A percentile compares a stretch with the other conserved stretches of the same genome.
Conservation (phyloP, 164 flowering plant species). For the Dillenia suffruticosa region DNA sequence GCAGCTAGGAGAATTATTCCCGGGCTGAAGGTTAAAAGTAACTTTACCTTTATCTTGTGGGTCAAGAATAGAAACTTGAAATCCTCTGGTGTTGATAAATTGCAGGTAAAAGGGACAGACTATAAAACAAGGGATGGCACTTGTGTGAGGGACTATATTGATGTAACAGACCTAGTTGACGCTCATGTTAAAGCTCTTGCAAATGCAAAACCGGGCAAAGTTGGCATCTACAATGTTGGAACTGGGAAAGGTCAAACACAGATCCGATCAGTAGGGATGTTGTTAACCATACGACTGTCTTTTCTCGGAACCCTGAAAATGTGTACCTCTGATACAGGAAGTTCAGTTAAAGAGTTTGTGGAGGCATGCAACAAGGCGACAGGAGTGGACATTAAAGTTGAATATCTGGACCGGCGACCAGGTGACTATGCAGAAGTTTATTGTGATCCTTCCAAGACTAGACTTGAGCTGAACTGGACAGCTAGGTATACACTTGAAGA, state of each 20-base stretch:
- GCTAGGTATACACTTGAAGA: slow-evolving; percentile 71
- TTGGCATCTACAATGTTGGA: slow-evolving; percentile 97
- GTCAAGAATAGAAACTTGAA: too few species aligned
- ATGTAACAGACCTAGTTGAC: slow-evolving; percentile 94
- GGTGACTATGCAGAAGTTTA: slow-evolving; percentile 98
- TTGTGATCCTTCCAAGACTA: slow-evolving; percentile 81
- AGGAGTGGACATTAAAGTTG: slow-evolving; percentile 65
- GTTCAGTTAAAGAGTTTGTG: slow-evolving; percentile 97
- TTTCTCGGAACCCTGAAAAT: too few species aligned
- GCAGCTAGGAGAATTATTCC: slow-evolving; percentile 81
- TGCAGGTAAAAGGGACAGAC: slow-evolving; percentile 87
- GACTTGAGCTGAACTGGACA: slow-evolving; percentile 82
- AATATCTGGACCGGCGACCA: slow-evolving; percentile 71
- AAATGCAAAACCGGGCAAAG: slow-evolving; percentile 64
- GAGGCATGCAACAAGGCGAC: slow-evolving; percentile 95
- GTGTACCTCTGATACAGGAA: slow-evolving; percentile 42
- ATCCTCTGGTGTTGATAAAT: too few species aligned
- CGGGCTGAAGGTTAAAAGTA: slow-evolving; percentile 63
- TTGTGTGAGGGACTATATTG: slow-evolving; percentile 89
- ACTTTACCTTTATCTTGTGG: too few species aligned
- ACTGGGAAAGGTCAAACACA: slow-evolving; percentile 74
- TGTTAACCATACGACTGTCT: not conserved
- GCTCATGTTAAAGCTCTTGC: slow-evolving; percentile 97
- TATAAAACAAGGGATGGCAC: slow-evolving; percentile 90
- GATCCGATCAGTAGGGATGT: too few species aligned